Evolutionary conservation across 2,329 filamentous ascomycete species (phyloP).

Genomic region (Talaromyces albobiverticillius): DNA sequence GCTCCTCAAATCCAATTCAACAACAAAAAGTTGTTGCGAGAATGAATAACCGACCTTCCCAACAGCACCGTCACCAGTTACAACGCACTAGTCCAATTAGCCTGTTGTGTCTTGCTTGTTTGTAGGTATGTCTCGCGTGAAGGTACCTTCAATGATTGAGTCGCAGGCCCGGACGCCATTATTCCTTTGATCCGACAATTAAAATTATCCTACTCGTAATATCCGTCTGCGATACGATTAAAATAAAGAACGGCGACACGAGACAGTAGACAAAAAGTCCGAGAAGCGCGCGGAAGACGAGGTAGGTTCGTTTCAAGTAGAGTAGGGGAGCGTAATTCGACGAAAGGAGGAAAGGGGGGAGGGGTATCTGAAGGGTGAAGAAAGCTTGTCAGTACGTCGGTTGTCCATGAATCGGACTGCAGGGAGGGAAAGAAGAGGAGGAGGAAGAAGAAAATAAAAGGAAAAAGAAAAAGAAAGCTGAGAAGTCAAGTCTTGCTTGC

Average conservation of each 20-base stretch:
- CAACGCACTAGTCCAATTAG: slow-evolving; percentile 74
- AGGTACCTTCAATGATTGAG: slow-evolving; percentile 85
- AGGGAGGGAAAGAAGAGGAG: neutral
- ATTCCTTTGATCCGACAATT: slow-evolving; percentile 10
- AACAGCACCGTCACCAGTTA: slow-evolving; percentile 98
- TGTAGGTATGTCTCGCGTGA: neutral
- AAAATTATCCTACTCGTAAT: neutral
- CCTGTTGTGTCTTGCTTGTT: slow-evolving; percentile 9
- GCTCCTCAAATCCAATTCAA: slow-evolving; percentile 1
- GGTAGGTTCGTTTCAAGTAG: neutral
- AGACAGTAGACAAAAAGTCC: neutral
- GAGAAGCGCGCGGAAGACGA: neutral
- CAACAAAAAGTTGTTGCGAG: neutral
- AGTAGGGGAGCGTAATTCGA: neutral
- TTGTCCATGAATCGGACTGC: neutral
- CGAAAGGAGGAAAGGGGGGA: neutral
- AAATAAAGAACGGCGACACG: neutral
- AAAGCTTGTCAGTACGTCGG: neutral
- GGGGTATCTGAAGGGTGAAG: neutral
- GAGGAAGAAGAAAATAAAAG: too few species aligned
- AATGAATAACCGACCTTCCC: slow-evolving; percentile 72
- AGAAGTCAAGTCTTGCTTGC: neutral
- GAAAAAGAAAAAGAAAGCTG: neutral
- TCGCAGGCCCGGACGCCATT: slow-evolving; percentile 78
- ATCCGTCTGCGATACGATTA: neutral